phyloP scores from a whole-genome alignment of 352 stramenopile genomes.

The Elongisporangium prolatum region DNA sequence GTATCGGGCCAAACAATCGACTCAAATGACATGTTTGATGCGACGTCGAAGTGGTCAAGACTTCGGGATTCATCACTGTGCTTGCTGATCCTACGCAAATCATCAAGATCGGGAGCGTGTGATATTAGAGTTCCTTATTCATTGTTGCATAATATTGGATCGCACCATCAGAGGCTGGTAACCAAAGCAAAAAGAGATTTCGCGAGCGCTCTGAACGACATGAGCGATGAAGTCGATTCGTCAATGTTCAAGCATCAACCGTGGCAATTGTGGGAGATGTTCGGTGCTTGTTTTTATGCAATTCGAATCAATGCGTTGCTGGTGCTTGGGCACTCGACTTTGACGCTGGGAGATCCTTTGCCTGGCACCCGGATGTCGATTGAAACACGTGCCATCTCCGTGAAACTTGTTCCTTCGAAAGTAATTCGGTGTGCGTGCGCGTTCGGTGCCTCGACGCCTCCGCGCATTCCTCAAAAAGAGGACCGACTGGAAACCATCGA shows the following conservation, averaged over 20 bases:
- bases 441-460: neutral
- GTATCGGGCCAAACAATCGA: neutral
- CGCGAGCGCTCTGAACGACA: neutral
- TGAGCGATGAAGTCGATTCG: neutral
- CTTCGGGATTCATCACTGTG: slow-evolving; percentile 23
- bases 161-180: neutral
- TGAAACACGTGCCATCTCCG: neutral
- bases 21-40: slow-evolving; percentile 5
- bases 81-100: slow-evolving; percentile 11
- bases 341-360: slow-evolving; percentile 7
- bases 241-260: neutral
- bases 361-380: neutral
- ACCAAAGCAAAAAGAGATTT: neutral
- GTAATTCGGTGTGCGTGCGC: neutral
- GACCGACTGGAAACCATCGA: too few relatives aligned
- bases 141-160: slow-evolving; percentile 10
- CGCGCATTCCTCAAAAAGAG: neutral
- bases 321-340: slow-evolving; percentile 16
- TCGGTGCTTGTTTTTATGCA: slow-evolving; percentile 32
- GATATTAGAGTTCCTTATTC: slow-evolving; percentile 9
- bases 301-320: slow-evolving; percentile 28
- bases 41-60: slow-evolving; percentile 13
- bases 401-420: neutral
- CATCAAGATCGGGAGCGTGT: neutral
- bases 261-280: slow-evolving; percentile 14